Base-by-base conservation (phyloP, 441 rosid species). In the Populus hybrid region DNA sequence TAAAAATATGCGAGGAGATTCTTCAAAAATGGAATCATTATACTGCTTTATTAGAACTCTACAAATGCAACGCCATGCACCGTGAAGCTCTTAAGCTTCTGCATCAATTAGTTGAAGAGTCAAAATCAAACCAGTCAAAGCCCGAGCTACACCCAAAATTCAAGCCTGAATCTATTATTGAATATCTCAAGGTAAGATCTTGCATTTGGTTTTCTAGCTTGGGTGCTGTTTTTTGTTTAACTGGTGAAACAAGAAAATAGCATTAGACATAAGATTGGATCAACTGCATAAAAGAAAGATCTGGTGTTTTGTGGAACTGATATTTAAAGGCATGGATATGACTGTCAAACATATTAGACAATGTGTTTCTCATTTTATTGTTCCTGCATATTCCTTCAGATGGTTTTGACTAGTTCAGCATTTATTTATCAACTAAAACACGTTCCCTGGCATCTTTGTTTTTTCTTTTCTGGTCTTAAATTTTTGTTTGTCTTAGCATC, bases 21-120 rank as follows among this genome's bases (percentile, higher is more conserved):
- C 94, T 96, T 82, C 90, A 87, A 78, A 92, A 90, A 82, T 79
- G 83, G 65, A 90, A 90, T 77, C 87, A 86, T 75, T 87, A 83
- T 83, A 66, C 90, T 80, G 94, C 94, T 81, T 83, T 94, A 57
- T 75, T 96, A 32, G 98, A 96, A 86, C 91, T 93, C 79, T 94
- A 91, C 82, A 91, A 86, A 84, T 84, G 94, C 86, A 96, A 90
- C 73, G 83, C 91, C 36, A 93, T 89, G 98, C 98, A 96, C 84
- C 95, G 83, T 74, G 98, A 96, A 86, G 98, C 98, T 78, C 94
- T 96, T 38, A 92, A 87, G 75, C 98, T 96, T 81, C 86, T 92
- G 81, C 93, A 88, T 78, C 88, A 89, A 75, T 82, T 94, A 78
- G 82, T 87, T 38, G 97, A 91, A 81, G 93, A 92, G 76, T 90